phyloP scores from a whole-genome alignment of 164 flowering plant genomes.

The grape (Vitis vinifera) region ASM3070453v1 NC_081817.1:25327501-25328000 shows the following conservation, averaged over 20 bases:
- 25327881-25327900: conserved; percentile 15
- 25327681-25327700: not conserved
- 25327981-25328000: too few relatives aligned
- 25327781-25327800: conserved; percentile 11
- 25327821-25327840: not conserved
- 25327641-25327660: conserved; percentile 19
- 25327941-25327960: not conserved
- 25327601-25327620: conserved; percentile 16
- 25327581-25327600: conserved; percentile 17
- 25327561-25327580: conserved; percentile 17
- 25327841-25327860: conserved; percentile 6
- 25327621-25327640: conserved; percentile 16
- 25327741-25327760: conserved; percentile 6
- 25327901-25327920: conserved; percentile 3
- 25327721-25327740: not conserved
- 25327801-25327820: not conserved
- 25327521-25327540: too few relatives aligned
- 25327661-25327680: not conserved
- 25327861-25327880: not conserved
- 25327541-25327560: conserved; percentile 3
- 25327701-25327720: not conserved
- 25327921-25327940: not conserved
- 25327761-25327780: not conserved
- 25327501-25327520: too few relatives aligned
- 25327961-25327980: too few relatives aligned